Evolutionary conservation across 2,329 filamentous ascomycete species (phyloP).

Genomic region (Calonectria hawksworthii): DNA sequence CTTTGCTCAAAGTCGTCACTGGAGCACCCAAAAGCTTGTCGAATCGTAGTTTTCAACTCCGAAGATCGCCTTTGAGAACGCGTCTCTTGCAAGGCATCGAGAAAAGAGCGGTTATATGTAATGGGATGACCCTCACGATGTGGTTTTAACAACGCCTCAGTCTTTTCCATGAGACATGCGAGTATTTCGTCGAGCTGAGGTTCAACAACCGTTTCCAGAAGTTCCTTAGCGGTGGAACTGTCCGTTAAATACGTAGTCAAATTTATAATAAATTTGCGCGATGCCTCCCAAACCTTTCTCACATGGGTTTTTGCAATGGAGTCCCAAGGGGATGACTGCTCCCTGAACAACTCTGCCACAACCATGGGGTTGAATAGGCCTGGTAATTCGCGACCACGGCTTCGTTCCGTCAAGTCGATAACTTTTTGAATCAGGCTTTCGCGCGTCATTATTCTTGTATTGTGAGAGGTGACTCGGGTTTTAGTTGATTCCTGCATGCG

Average conservation of each 20-base stretch:
- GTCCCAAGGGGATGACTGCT: slow-evolving; percentile 70
- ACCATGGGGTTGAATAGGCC: slow-evolving; percentile 73
- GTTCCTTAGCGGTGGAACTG: slow-evolving; percentile 19
- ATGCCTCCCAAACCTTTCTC: slow-evolving; percentile 28
- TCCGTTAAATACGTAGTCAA: slow-evolving; percentile 33
- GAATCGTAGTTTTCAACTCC: slow-evolving; percentile 23
- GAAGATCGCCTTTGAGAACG: slow-evolving; percentile 13
- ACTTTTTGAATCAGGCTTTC: slow-evolving; percentile 40
- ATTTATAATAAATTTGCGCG: slow-evolving; percentile 16
- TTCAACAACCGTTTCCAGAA: slow-evolving; percentile 35
- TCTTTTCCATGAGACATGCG: slow-evolving; percentile 54
- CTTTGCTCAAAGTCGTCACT: neutral
- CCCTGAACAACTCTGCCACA: slow-evolving; percentile 70
- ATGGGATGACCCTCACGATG: slow-evolving; percentile 61
- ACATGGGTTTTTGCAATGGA: slow-evolving; percentile 52
- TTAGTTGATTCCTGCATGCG: slow-evolving; percentile 40
- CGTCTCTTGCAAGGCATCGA: slow-evolving; percentile 52
- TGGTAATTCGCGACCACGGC: slow-evolving; percentile 65
- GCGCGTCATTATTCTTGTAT: slow-evolving; percentile 1
- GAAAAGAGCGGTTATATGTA: slow-evolving; percentile 66
- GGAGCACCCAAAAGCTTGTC: slow-evolving; percentile 2
- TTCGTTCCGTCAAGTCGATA: slow-evolving; percentile 36
- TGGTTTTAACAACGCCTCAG: slow-evolving; percentile 60
- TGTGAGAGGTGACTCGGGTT: neutral
- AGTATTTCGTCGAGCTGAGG: slow-evolving; percentile 35